Evolutionary conservation across 2,329 filamentous ascomycete genomes (phyloP).

Genomic region (Sphaerostilbella broomeana): DNA sequence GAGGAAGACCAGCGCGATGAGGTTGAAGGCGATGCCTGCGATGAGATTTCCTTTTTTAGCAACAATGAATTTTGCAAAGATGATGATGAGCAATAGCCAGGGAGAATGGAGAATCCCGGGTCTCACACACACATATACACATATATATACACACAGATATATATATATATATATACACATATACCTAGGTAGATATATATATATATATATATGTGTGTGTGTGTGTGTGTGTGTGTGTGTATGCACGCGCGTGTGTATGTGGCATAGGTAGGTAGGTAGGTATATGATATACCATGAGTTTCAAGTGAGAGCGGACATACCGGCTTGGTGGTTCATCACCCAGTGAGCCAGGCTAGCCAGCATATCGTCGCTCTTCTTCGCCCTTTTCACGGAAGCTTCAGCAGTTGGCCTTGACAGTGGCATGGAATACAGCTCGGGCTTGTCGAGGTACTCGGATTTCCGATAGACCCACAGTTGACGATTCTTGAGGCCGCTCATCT

Average conservation of each 20-base stretch:
- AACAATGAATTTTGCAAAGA: conserved; percentile 12
- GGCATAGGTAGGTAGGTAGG: no score
- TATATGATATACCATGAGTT: no score
- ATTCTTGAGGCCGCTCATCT: background rate
- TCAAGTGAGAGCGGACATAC: no score
- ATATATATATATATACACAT: no score
- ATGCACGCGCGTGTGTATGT: no score
- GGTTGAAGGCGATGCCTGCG: conserved; percentile 49
- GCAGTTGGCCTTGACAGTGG: background rate
- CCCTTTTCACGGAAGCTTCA: background rate
- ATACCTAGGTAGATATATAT: no score
- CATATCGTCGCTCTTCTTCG: conserved; percentile 54
- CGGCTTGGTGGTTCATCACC: conserved; percentile 72
- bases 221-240: no score
- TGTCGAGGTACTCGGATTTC: background rate
- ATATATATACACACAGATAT: no score
- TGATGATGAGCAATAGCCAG: no score
- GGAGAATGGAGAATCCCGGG: background rate
- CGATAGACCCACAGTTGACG: background rate
- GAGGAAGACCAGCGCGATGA: conserved; percentile 72
- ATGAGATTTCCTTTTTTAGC: background rate
- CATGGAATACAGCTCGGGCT: background rate
- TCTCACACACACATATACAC: no score
- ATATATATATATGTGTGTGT: no score
- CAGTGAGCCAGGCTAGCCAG: conserved; percentile 55